A percentile compares a stretch with the other conserved stretches of the same genome.
Conservation (phyloP, 495 filamentous ascomycete genomes). For the Hyaloscypha hepaticicola region DNA sequence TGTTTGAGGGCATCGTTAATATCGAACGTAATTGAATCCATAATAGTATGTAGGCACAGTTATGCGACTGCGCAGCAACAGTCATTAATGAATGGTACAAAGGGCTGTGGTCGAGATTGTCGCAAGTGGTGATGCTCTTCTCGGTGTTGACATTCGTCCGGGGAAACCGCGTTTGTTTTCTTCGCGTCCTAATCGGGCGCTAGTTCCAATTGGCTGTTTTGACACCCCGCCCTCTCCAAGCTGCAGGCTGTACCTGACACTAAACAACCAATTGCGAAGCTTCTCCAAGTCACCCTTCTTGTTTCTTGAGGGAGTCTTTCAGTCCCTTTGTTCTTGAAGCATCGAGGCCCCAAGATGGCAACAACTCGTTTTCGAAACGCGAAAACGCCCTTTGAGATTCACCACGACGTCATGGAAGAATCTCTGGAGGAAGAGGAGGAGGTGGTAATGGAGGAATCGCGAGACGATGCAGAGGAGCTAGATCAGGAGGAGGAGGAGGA, state of each 20-base stretch:
- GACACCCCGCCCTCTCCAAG: slow-evolving; percentile 11
- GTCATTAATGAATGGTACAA: slow-evolving; percentile 22
- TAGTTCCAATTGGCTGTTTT: slow-evolving; percentile 8
- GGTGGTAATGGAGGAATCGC: slow-evolving; percentile 24
- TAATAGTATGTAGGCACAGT: slow-evolving; percentile 36
- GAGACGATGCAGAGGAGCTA: slow-evolving; percentile 39
- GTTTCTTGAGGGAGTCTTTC: slow-evolving; percentile 8
- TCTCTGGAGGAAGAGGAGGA: slow-evolving; percentile 37
- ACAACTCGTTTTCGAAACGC: slow-evolving; percentile 24
- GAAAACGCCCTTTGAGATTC: slow-evolving; percentile 27
- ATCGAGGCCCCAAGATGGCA: slow-evolving; percentile 21
- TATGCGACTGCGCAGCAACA: slow-evolving; percentile 28
- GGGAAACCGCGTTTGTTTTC: slow-evolving; percentile 23
- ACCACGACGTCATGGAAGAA: slow-evolving; percentile 32
- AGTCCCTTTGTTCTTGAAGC: slow-evolving; percentile 1
- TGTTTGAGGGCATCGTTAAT: slow-evolving; percentile 93
- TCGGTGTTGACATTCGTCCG: slow-evolving; percentile 22
- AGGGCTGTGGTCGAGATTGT: slow-evolving; percentile 18
- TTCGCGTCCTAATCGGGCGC: slow-evolving; percentile 16
- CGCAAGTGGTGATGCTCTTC: slow-evolving; percentile 18
- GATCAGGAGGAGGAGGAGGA: slow-evolving; percentile 36
- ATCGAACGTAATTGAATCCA: slow-evolving; percentile 84
- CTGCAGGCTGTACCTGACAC: slow-evolving; percentile 22
- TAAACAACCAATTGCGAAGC: slow-evolving; percentile 28
- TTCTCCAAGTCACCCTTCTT: slow-evolving; percentile 6